phyloP scores from a whole-genome alignment of 345 rosid species.

The Moringa oleifera region DNA sequence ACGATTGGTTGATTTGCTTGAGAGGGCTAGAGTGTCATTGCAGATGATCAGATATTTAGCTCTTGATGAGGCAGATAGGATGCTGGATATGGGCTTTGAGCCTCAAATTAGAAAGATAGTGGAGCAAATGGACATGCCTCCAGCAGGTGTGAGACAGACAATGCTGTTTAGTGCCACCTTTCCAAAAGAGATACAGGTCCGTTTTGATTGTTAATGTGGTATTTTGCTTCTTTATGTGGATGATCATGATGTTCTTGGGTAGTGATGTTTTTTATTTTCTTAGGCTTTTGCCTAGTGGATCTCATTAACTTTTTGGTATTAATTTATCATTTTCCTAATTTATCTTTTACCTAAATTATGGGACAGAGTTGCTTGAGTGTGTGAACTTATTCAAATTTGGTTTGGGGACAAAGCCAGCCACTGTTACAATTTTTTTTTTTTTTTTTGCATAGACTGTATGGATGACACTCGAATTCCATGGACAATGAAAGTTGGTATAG shows the following conservation, averaged over 20 bases:
- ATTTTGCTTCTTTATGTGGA: background rate
- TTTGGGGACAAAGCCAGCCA: background rate
- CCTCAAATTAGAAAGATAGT: constrained; percentile 98
- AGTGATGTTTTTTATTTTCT: too few relatives aligned
- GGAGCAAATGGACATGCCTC: constrained; percentile 98
- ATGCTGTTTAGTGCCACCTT: constrained; percentile 99
- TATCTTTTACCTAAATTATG: background rate
- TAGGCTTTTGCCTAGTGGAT: background rate
- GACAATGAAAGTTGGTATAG: too few relatives aligned
- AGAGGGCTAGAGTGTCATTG: constrained; percentile 93
- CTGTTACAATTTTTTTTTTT: background rate
- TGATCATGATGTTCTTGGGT: too few relatives aligned
- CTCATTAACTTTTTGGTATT: too few relatives aligned
- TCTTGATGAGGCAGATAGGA: constrained; percentile 97
- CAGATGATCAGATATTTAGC: constrained; percentile 87
- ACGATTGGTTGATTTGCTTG: constrained; percentile 88
- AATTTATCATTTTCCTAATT: background rate
- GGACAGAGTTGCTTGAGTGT: background rate
- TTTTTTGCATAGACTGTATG: background rate
- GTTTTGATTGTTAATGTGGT: constrained; percentile 12
- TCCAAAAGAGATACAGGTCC: constrained; percentile 95
- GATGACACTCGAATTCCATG: background rate
- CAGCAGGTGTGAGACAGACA: constrained; percentile 78
- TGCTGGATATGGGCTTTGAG: constrained; percentile 99
- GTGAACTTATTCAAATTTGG: background rate